phyloP scores from a whole-genome alignment of 495 filamentous ascomycete species.

The Chaetomium cochliodes region DNA sequence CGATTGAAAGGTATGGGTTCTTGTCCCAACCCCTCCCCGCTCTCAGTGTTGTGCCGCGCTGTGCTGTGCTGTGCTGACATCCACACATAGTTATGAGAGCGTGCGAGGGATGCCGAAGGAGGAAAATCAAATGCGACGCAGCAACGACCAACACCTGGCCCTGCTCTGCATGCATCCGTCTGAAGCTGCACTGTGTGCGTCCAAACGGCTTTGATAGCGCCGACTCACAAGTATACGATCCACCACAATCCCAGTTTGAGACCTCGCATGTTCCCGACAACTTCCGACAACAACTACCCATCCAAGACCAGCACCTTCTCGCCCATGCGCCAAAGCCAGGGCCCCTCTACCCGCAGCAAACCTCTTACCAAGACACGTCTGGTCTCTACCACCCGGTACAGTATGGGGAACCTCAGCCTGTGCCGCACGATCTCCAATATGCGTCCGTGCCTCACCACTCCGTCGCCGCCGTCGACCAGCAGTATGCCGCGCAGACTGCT shows the following conservation, averaged over 20 bases:
- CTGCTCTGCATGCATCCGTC: constrained; percentile 86
- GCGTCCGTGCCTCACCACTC: constrained; percentile 46
- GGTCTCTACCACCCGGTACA: constrained; percentile 47
- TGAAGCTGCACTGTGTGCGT: constrained; percentile 91
- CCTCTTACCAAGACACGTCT: constrained; percentile 42
- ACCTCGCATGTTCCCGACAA: constrained; percentile 51
- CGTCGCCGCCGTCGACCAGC: constrained; percentile 51
- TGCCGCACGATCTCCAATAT: constrained; percentile 52
- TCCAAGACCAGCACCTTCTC: constrained; percentile 45
- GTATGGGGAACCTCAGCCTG: constrained; percentile 46
- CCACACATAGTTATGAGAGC: constrained; percentile 83
- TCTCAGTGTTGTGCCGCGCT: constrained; percentile 13
- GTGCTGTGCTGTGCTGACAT: constrained; percentile 25
- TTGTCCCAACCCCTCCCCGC: not conserved
- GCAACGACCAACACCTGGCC: constrained; percentile 98
- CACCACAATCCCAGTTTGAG: constrained; percentile 47
- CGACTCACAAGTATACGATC: constrained; percentile 49
- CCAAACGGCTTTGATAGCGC: constrained; percentile 83
- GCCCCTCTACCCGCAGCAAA: constrained; percentile 41
- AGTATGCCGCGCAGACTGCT: constrained; percentile 41
- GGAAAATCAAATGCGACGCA: constrained; percentile 95
- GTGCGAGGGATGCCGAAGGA: constrained; percentile 90
- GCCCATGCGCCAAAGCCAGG: constrained; percentile 37
- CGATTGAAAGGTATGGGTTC: constrained; percentile 77
- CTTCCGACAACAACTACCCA: constrained; percentile 52